Percentiles rank a stretch among this genome's conserved stretches.
These are phyloP conservation scores for Pseudopithomyces maydicus DNA, from an alignment of 2,329 filamentous ascomycete genomes.

Conservation along the genomic window DNA sequence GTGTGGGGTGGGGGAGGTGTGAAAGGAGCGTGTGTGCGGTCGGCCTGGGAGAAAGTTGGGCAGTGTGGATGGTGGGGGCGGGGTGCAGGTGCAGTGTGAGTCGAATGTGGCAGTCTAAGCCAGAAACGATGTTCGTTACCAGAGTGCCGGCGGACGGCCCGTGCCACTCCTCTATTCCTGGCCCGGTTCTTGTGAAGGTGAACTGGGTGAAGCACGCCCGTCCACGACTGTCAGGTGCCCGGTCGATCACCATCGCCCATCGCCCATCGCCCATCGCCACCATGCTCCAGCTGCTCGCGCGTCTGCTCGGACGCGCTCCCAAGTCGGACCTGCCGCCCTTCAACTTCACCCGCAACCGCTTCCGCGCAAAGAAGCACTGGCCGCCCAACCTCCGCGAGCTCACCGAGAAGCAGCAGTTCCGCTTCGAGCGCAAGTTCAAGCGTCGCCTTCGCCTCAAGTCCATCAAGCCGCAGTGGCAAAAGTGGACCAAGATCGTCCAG, in stretches of 20 bases:
- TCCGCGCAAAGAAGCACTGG: conserved; percentile 74
- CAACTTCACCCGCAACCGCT: conserved; percentile 60
- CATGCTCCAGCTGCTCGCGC: conserved; percentile 50
- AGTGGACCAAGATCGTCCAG: conserved; percentile 68
- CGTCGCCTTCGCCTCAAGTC: conserved; percentile 67
- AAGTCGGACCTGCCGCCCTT: conserved; percentile 38
- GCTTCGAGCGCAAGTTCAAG: conserved; percentile 79
- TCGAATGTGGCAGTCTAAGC: background rate
- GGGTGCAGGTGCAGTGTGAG: background rate
- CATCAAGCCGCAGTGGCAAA: conserved; percentile 67
- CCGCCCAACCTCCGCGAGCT: conserved; percentile 76
- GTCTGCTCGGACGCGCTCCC: conserved; percentile 53
- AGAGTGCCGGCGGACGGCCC: no score
- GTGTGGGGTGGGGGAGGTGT: conserved; percentile 4
- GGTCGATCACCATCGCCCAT: no score
- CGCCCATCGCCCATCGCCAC: conserved; percentile 6
- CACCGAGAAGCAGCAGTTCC: conserved; percentile 73
- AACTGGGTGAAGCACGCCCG: no score
- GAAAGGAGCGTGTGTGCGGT: conserved; percentile 8
- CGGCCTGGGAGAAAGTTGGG: background rate
- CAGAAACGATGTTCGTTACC: no score
- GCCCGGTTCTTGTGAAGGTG: no score
- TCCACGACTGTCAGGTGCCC: no score
- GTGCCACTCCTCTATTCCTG: no score
- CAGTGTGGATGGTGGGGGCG: background rate